Conservation (phyloP, 169 alveolate genomes). For the Miamiensis avidus region DNA sequence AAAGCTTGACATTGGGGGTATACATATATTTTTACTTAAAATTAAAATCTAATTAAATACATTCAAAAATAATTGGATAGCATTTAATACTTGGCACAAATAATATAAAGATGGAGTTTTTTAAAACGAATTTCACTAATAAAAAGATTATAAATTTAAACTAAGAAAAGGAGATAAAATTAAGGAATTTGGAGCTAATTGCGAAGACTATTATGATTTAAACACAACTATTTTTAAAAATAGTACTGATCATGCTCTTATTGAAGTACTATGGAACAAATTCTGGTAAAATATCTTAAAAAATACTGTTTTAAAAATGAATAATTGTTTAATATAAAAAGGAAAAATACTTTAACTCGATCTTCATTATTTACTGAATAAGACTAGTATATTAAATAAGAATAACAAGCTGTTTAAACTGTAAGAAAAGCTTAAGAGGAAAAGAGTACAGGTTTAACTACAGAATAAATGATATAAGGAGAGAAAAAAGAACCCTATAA, state of each 20-base stretch:
- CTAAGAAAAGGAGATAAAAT: constrained; percentile 58
- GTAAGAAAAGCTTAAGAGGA: neutral
- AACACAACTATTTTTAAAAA: constrained; percentile 69
- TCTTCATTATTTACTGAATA: neutral
- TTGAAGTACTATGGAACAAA: constrained; percentile 73
- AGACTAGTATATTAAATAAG: neutral
- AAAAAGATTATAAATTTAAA: neutral
- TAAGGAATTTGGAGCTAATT: constrained; percentile 89
- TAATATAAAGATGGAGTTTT: neutral
- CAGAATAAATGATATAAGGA: neutral
- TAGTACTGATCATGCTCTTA: constrained; percentile 50
- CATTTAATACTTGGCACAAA: neutral
- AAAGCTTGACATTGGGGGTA: constrained; percentile 85
- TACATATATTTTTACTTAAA: constrained; percentile 83
- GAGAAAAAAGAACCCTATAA: neutral
- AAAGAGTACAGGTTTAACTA: too few relatives aligned
- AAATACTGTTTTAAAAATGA: too few relatives aligned
- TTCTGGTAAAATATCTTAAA: constrained; percentile 52
- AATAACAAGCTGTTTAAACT: neutral
- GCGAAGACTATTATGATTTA: constrained; percentile 61
- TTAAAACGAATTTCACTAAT: too few relatives aligned
- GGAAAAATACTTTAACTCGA: neutral
- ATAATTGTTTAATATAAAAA: too few relatives aligned
- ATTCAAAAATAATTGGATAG: neutral
- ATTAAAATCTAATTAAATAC: constrained; percentile 50